These are phyloP conservation scores for Suillus tomentosus DNA, from an alignment of 768 basidiomycete genomes.

Conservation along the genomic window DNA sequence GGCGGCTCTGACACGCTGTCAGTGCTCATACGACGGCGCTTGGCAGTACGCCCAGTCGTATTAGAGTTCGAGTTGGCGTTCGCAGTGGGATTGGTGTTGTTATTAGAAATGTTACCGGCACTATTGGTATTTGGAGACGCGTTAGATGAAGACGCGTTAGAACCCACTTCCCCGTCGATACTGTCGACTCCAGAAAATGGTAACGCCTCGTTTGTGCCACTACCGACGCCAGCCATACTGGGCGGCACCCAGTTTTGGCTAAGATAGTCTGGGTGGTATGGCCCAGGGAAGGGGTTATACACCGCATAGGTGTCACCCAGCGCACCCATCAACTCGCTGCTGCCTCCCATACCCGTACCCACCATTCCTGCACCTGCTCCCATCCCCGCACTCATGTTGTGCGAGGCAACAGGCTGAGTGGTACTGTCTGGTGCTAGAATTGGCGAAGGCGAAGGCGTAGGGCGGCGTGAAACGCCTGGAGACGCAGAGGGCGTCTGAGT, in stretches of 20 bases:
- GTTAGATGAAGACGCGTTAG: conserved; percentile 7
- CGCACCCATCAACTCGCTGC: conserved; percentile 56
- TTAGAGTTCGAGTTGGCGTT: background rate
- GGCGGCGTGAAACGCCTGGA: conserved; percentile 71
- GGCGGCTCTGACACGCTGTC: conserved; percentile 52
- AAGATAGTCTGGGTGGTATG: conserved; percentile 75
- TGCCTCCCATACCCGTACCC: conserved; percentile 17
- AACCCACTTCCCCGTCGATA: conserved; percentile 42
- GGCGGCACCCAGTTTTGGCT: conserved; percentile 49
- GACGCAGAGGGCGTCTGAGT: conserved; percentile 61
- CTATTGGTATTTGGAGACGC: conserved; percentile 10
- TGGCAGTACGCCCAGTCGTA: conserved; percentile 44
- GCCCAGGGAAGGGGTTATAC: conserved; percentile 62
- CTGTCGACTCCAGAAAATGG: conserved; percentile 53
- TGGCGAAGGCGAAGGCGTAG: conserved; percentile 68
- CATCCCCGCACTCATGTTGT: conserved; percentile 24
- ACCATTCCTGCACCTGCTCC: background rate
- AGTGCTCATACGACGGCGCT: conserved; percentile 74
- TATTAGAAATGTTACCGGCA: conserved; percentile 16
- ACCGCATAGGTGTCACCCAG: conserved; percentile 40
- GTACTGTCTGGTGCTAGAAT: conserved; percentile 73
- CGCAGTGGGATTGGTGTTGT: background rate
- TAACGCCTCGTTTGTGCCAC: conserved; percentile 45
- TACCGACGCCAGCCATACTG: background rate
- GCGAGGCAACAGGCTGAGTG: conserved; percentile 46